Evolutionary conservation across 345 rosid species (phyloP).

Genomic region (Dimocarpus longan): DNA sequence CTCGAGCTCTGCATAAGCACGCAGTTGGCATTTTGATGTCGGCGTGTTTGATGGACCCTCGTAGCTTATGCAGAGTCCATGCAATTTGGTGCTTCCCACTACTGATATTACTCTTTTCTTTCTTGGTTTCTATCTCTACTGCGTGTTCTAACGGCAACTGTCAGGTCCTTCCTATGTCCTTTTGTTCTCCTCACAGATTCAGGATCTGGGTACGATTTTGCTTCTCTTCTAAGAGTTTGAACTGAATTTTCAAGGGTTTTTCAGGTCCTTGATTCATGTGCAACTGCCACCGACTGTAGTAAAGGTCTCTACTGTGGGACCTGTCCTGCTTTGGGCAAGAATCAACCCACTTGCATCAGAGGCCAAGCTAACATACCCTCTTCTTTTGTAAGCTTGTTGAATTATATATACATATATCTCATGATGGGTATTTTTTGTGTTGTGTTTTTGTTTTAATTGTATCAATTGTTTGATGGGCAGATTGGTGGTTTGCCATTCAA

Average conservation of each 20-base stretch:
- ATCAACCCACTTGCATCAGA: slow-evolving; percentile 78
- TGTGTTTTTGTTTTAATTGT: slow-evolving; percentile 3
- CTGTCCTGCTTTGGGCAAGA: slow-evolving; percentile 74
- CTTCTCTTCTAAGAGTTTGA: slow-evolving; percentile 22
- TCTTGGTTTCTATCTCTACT: slow-evolving; percentile 37
- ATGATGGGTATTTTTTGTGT: slow-evolving; percentile 5
- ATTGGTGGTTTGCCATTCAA: slow-evolving; percentile 83
- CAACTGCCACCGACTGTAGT: slow-evolving; percentile 67
- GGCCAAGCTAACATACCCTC: slow-evolving; percentile 84
- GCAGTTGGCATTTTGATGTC: slow-evolving; percentile 40
- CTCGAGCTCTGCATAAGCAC: slow-evolving; percentile 49
- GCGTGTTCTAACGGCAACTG: slow-evolving; percentile 70
- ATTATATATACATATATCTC: background rate
- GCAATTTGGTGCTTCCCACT: slow-evolving; percentile 38
- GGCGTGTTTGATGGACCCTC: slow-evolving; percentile 46
- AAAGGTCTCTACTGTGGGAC: slow-evolving; percentile 82
- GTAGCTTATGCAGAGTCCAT: slow-evolving; percentile 52
- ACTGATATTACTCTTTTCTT: slow-evolving; percentile 31
- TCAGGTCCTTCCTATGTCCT: slow-evolving; percentile 46
- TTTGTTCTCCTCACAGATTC: slow-evolving; percentile 1
- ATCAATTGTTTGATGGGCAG: slow-evolving; percentile 32
- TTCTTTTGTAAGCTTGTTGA: slow-evolving; percentile 55
- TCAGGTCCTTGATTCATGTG: slow-evolving; percentile 76
- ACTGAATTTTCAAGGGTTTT: slow-evolving; percentile 25
- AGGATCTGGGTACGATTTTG: slow-evolving; percentile 26